Conservation (phyloP, 2,329 filamentous ascomycete species). For the Leptographium galeiforme region DNA sequence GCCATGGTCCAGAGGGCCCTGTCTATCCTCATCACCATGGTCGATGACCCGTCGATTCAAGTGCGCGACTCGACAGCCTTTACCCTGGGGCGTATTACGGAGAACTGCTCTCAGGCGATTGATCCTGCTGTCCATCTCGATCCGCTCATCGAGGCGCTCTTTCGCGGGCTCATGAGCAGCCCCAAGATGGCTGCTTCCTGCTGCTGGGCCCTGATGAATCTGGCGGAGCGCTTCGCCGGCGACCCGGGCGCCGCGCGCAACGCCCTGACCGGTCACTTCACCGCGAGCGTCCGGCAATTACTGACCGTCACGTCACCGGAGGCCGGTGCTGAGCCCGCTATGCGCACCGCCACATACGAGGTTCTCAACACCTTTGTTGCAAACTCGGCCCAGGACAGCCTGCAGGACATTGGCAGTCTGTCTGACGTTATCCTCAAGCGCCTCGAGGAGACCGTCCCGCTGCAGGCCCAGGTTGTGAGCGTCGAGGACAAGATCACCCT, state of each 20-base stretch:
- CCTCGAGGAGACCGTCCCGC: constrained; percentile 74
- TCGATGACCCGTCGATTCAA: constrained; percentile 79
- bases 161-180: constrained; percentile 77
- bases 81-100: constrained; percentile 88
- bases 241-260: constrained; percentile 68
- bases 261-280: constrained; percentile 80
- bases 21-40: constrained; percentile 77
- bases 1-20: constrained; percentile 93
- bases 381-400: constrained; percentile 77
- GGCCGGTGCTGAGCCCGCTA: constrained; percentile 56
- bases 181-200: constrained; percentile 96
- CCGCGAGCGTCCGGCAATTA: constrained; percentile 76
- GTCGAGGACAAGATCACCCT: constrained; percentile 92
- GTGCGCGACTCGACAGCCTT: constrained; percentile 96
- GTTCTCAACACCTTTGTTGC: constrained; percentile 90
- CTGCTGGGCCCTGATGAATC: constrained; percentile 98
- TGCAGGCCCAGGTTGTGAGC: constrained; percentile 89
- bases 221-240: constrained; percentile 88
- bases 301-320: constrained; percentile 74
- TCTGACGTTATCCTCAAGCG: constrained; percentile 84
- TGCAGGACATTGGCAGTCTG: constrained; percentile 65
- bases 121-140: constrained; percentile 74
- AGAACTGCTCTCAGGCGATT: constrained; percentile 82
- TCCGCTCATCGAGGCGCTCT: constrained; percentile 74
- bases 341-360: constrained; percentile 92